Percentiles rank a stretch among this genome's conserved stretches.
These are phyloP conservation scores for Meyerozyma smithsonii DNA, from an alignment of 1,139 yeast species.

Conservation along the genomic window DNA sequence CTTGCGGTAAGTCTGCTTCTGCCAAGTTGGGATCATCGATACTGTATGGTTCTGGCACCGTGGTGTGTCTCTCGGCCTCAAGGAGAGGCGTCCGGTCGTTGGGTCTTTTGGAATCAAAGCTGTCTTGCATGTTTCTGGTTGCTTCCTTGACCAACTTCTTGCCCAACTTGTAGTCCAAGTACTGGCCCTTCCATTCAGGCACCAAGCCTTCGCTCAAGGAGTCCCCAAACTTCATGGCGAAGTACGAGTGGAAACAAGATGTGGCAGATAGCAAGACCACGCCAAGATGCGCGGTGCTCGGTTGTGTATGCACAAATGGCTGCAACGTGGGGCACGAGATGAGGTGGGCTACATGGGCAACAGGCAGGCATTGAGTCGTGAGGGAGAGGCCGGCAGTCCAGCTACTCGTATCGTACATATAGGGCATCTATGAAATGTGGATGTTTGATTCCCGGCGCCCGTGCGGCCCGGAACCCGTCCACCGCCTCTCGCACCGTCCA, in stretches of 20 bases:
- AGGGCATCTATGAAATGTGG: conserved; percentile 74
- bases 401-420: conserved; percentile 54
- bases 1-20: conserved; percentile 5
- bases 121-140: conserved; percentile 6
- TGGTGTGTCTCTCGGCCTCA: neutral
- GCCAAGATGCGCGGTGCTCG: neutral
- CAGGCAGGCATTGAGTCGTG: neutral
- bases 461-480: conserved; percentile 51
- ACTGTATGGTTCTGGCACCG: conserved; percentile 2
- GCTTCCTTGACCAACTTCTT: conserved; percentile 34
- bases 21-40: conserved; percentile 4
- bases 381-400: neutral
- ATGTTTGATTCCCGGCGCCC: conserved; percentile 73
- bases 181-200: conserved; percentile 86
- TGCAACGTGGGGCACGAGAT: neutral
- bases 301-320: neutral
- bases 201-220: conserved; percentile 56
- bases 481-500: conserved; percentile 64
- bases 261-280: neutral
- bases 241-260: neutral
- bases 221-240: conserved; percentile 58
- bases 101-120: conserved; percentile 3
- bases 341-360: neutral
- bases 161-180: conserved; percentile 65
- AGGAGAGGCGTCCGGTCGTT: conserved; percentile 18